Evolutionary conservation across 2,329 filamentous ascomycete species (phyloP), one percentile per base, ranked within the genome.

Genomic region (Zymoseptoria passerinii): DNA sequence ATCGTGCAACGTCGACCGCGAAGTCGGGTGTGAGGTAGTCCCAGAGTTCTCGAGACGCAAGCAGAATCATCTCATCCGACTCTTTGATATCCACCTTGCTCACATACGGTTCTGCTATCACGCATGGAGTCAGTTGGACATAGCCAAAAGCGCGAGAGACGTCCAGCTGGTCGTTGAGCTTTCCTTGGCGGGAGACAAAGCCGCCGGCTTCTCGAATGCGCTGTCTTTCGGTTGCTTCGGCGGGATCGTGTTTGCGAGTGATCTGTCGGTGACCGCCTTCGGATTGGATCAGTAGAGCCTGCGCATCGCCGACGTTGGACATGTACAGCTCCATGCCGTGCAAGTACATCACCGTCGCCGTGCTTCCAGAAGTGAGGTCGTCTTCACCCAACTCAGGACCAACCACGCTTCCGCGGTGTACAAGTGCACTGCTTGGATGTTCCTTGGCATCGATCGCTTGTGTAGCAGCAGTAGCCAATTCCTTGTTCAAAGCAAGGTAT

Each of bases 131-230:
- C 71, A 95, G 80, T 64, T 95, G 89, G 51, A 92, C 88, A 72
- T 96, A 96, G 13, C 94, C 94, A 75, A 99, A 99, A 1, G 94
- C 92, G 52, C 94, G 83, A 23, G 92, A 97, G 8, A 99, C 91
- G 59, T 94, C 86, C 10, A 99, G 85, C 23, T 87, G 76, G 70
- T 99, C 94, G 68, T 99, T 97, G 53, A 99, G 80, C 70, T 90
- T 92, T 40, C 94, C 94, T 72, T 95, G 92, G 53, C 94, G 86
- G 18, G 92, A 96, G 8, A 99, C 94, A 80, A 90, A 99, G 3
- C 94, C 94, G 50, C 94, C 94, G 13, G 92, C 92, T 70, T 96
- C 90, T 48, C 94, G 87, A 66, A 99, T 96, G 18, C 94, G 87
- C 57, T 90, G 85, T 53, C 94, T 83, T 74, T 99, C 94, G 20